phyloP scores from a whole-genome alignment of 1,284 basidiomycete species.

The Sporisorium scitamineum region DNA sequence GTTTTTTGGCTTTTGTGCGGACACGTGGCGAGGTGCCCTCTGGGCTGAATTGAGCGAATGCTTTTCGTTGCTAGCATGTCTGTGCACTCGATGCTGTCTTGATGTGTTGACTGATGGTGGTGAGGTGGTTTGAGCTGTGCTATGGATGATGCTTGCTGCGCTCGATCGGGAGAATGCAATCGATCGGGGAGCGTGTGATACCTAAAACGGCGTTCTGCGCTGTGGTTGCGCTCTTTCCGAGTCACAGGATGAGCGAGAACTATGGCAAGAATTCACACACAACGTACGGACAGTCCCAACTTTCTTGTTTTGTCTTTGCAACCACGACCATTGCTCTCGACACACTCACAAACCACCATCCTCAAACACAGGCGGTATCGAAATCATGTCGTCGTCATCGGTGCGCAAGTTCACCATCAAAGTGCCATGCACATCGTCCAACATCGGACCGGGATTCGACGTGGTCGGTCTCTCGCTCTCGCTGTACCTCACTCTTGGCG shows the following conservation, averaged over 20 bases:
- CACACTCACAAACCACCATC: no score
- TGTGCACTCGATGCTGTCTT: no score
- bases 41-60: no score
- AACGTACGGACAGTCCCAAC: background rate
- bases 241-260: background rate
- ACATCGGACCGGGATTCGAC: conserved; percentile 98
- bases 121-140: no score
- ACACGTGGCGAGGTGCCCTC: background rate
- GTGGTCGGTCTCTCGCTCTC: conserved; percentile 97
- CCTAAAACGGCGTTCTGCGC: background rate
- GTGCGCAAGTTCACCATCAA: conserved; percentile 74
- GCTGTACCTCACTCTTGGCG: conserved; percentile 82
- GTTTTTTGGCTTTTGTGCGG: background rate
- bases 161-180: background rate
- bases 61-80: no score
- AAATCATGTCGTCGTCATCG: conserved; percentile 3
- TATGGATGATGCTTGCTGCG: no score
- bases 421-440: conserved; percentile 95
- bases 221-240: background rate
- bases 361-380: no score
- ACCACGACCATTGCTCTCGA: no score
- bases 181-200: background rate
- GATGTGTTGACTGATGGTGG: no score
- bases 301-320: background rate
- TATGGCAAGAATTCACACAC: background rate